phyloP scores from a whole-genome alignment of 2,329 filamentous ascomycete genomes.

The Aspergillus sp. region DNA sequence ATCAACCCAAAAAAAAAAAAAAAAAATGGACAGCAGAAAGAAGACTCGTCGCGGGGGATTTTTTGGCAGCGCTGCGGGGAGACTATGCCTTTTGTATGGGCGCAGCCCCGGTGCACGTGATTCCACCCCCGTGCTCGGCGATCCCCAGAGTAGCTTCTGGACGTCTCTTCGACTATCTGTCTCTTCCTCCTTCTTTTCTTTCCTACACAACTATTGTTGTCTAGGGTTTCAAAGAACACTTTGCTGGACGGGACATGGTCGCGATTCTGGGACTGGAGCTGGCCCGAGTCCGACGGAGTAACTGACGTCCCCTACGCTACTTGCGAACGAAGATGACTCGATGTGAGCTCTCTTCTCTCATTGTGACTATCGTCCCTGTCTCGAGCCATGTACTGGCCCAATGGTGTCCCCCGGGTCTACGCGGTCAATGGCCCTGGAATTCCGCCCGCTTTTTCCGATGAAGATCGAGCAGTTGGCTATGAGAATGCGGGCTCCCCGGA shows the following conservation, averaged over 20 bases:
- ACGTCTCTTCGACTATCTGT: conserved; percentile 1
- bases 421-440: conserved; percentile 41
- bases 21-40: conserved; percentile 1
- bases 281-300: conserved; percentile 17
- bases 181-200: conserved; percentile 3
- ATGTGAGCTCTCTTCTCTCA: conserved; percentile 26
- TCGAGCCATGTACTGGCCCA: conserved; percentile 45
- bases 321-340: conserved; percentile 30
- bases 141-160: not conserved
- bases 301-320: conserved; percentile 2
- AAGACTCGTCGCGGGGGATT: conserved; percentile 9
- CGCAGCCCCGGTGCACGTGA: not conserved
- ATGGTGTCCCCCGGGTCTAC: conserved; percentile 44
- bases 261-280: conserved; percentile 12
- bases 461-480: conserved; percentile 14
- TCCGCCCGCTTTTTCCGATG: conserved; percentile 20
- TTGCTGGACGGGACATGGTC: conserved; percentile 13
- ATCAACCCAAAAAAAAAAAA: not conserved
- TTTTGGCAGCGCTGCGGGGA: conserved; percentile 9
- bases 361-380: conserved; percentile 20
- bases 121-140: not conserved
- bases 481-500: conserved; percentile 9
- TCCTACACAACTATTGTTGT: not conserved
- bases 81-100: not conserved
- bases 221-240: not conserved